Evolutionary conservation across 768 basidiomycete species (phyloP), one percentile per base, ranked within the genome.

Genomic region (Mycena floridula): DNA sequence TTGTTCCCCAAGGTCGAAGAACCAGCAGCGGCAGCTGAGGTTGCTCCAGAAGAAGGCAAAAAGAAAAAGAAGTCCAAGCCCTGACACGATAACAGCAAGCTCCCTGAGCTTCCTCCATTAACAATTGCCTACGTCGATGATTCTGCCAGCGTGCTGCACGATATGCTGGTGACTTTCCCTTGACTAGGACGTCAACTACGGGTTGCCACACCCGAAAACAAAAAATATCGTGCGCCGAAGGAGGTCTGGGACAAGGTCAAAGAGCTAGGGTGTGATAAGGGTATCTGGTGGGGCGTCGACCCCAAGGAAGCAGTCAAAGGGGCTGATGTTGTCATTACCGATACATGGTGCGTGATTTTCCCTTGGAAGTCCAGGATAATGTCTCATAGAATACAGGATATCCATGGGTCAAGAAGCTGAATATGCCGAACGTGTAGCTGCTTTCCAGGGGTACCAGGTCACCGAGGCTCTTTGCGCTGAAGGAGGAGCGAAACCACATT

Each of bases 361-460:
- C 15, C 37, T 36, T 35, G 13, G 18, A 25, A 28, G 3, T 50
- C 9, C 40, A 37, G 25, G 16, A 27, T 35, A 25, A 24, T 36
- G 42, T 16, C 27, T 42, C 35, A 35, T 25, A 28, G 24, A 30
- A 27, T 22, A 12, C 55, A 94, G 91, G 93, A 92, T 98, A 51
- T 97, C 95, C 2, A 98, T 99, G 96, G 96, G 96, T 15, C 92
- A 96, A 64, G 96, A 98, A 64, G 86, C 83, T 1, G 93, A 98
- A 63, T 91, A 93, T 51, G 88, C 70, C 25, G 81, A 90, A 53
- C 82, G 95, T 13, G 61, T 95, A 35, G 68, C 77, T 40, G 95
- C 90, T 47, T 99, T 99, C 66, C 51, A 77, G 15, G 94, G 96
- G 2, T 99, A 89, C 63, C 96, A 97, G 59, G 82, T 99, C 40